Percentiles rank a stretch among this genome's conserved stretches.
These are phyloP conservation scores for Penicillium soppii DNA, from an alignment of 495 filamentous ascomycete species.

Conservation along the genomic window DNA sequence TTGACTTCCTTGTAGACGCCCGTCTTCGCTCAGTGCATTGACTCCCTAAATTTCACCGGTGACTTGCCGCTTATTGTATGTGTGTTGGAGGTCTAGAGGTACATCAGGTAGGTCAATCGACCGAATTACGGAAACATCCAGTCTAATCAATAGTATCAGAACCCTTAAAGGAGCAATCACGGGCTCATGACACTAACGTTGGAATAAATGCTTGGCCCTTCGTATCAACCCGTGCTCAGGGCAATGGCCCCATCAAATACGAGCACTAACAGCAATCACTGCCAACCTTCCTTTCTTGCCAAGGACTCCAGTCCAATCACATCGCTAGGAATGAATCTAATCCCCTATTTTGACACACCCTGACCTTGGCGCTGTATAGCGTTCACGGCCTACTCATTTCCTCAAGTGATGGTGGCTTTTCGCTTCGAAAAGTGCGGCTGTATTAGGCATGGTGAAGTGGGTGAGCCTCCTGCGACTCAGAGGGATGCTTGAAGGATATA, in stretches of 20 bases:
- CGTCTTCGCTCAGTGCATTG: too few species aligned
- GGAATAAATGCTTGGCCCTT: conserved; percentile 5
- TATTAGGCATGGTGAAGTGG: neutral
- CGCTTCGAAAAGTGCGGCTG: neutral
- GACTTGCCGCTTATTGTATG: too few species aligned
- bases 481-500: neutral
- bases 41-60: too few species aligned
- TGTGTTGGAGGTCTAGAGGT: too few species aligned
- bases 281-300: neutral
- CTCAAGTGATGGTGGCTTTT: neutral
- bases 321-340: neutral
- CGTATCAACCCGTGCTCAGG: conserved; percentile 11
- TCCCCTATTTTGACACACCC: neutral
- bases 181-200: neutral
- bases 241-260: conserved; percentile 6
- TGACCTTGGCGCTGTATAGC: neutral
- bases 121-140: too few species aligned
- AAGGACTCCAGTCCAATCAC: neutral
- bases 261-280: neutral
- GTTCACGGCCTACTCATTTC: neutral
- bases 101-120: too few species aligned
- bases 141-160: too few species aligned
- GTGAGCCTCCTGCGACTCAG: neutral
- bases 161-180: neutral
- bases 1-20: too few species aligned